Base-by-base conservation (phyloP, 2,329 filamentous ascomycete genomes). In the Trichoderma atroviride region DNA sequence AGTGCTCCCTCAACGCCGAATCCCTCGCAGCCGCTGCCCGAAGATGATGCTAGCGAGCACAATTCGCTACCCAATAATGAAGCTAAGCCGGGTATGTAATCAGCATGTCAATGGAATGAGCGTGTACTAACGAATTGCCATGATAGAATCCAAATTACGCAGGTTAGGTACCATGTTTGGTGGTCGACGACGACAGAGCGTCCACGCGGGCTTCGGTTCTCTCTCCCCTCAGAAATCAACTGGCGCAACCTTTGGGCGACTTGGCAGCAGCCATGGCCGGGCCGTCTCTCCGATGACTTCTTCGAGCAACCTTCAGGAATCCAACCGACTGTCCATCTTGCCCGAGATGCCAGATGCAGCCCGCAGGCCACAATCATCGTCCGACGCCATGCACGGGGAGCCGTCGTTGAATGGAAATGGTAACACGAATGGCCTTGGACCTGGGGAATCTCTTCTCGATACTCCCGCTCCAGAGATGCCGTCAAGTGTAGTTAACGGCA, bases 131-230 rank as follows among this genome's bases (percentile, higher is more conserved):
- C 40, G 14, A 70, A 31, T 31, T 29, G 52, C n/a, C 11, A 27
- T 37, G 56, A 63, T 43, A 75, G 87, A 88, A 74, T 87, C 86
- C 68, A 88, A 86, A 73, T 75, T 89, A 53, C 84, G 89, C 58
- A 86, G 89, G 68, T 84, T 93, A 65, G 90, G 91, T 19, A 92
- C 90, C 14, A 90, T 92, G 82, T 85, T 92, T 56, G 79, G 79
- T 22, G 86, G 87, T 33, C 84, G 89, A 27, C 82, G 89, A 70
- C 84, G 90, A 50, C 89, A 91, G 77, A 92, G 89, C 77, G 83
- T 92, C 68, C 84, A 92, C 79, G 85, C 84, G 71, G 82, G 89
- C 53, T 90, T 86, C 76, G 87, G 82, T 69, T 67, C 63, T 16
- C 53, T 67, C 24, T 90, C 85, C 0, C 84, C 86, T 2, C 80